Evolutionary conservation across 2,329 filamentous ascomycete genomes (phyloP).

Genomic region (Colletotrichum truncatum): DNA sequence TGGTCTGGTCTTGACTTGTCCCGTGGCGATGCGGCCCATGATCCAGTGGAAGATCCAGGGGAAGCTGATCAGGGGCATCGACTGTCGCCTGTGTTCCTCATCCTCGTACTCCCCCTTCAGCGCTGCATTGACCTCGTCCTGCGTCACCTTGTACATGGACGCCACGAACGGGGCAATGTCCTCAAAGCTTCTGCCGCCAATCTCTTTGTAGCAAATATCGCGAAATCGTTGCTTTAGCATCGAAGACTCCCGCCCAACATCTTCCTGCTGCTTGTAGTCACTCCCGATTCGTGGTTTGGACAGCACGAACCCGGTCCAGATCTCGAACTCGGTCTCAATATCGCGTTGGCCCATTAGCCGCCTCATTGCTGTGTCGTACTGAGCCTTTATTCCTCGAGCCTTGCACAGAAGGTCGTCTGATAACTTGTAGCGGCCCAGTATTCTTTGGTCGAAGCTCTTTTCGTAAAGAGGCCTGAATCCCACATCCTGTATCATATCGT

Average conservation of each 20-base stretch:
- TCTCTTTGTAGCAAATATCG: slow-evolving; percentile 70
- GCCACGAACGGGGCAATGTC: slow-evolving; percentile 79
- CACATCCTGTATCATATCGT: slow-evolving; percentile 75
- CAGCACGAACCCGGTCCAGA: slow-evolving; percentile 88
- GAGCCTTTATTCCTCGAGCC: slow-evolving; percentile 73
- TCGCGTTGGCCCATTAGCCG: slow-evolving; percentile 87
- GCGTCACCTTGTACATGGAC: slow-evolving; percentile 88
- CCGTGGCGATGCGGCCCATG: slow-evolving; percentile 73
- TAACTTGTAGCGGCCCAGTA: slow-evolving; percentile 71
- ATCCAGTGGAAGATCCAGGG: slow-evolving; percentile 88
- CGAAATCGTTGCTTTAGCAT: slow-evolving; percentile 76
- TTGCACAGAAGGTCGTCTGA: slow-evolving; percentile 61
- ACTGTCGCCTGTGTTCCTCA: slow-evolving; percentile 43
- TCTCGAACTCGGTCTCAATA: slow-evolving; percentile 88
- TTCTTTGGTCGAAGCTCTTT: slow-evolving; percentile 77
- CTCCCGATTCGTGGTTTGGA: slow-evolving; percentile 74
- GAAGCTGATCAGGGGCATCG: slow-evolving; percentile 88
- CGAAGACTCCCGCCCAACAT: slow-evolving; percentile 74
- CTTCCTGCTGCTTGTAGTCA: slow-evolving; percentile 90
- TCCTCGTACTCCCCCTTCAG: slow-evolving; percentile 52
- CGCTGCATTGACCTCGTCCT: slow-evolving; percentile 72
- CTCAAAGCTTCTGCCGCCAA: slow-evolving; percentile 66
- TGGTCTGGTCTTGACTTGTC: slow-evolving; percentile 14
- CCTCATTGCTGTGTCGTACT: slow-evolving; percentile 81
- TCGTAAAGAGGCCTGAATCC: slow-evolving; percentile 80